Percentiles rank a stretch among this genome's conserved stretches.
phyloP scores from a whole-genome alignment of 352 stramenopile species.

The Phytophthora sojae region DNA sequence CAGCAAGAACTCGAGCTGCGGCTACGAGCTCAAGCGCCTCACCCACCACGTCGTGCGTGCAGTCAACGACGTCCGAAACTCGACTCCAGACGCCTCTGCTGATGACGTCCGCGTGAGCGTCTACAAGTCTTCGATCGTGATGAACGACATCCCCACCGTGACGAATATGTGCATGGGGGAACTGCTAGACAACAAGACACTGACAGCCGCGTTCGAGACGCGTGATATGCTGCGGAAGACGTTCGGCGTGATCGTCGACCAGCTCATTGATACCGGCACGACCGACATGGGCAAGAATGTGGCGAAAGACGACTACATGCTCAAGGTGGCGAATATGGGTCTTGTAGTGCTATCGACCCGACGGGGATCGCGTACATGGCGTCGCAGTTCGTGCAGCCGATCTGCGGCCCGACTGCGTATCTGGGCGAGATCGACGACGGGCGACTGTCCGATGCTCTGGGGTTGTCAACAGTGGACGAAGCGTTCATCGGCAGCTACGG shows the following conservation, averaged over 20 bases:
- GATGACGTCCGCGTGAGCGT: conserved; percentile 29
- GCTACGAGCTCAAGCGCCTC: conserved; percentile 35
- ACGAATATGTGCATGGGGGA: conserved; percentile 34
- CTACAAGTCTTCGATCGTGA: conserved; percentile 21
- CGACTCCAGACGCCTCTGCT: conserved; percentile 10
- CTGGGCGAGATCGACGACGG: conserved; percentile 31
- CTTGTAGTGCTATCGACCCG: conserved; percentile 40
- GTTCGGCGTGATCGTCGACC: conserved; percentile 29
- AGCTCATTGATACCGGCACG: conserved; percentile 20
- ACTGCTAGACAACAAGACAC: conserved; percentile 22
- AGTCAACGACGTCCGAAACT: conserved; percentile 24
- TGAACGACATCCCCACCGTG: conserved; percentile 20
- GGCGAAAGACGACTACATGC: conserved; percentile 30
- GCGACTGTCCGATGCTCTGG: conserved; percentile 17
- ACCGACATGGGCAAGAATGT: conserved; percentile 24
- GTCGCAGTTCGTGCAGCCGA: conserved; percentile 46
- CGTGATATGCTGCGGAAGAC: conserved; percentile 30
- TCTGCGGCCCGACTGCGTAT: conserved; percentile 28
- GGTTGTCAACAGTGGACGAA: conserved; percentile 18
- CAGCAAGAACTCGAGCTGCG: conserved; percentile 28
- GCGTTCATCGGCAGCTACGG: conserved; percentile 40
- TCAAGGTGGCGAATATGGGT: conserved; percentile 43
- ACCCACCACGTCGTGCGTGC: conserved; percentile 26
- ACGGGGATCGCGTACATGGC: conserved; percentile 40
- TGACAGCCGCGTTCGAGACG: conserved; percentile 22